Evolutionary conservation across 1,139 yeast genomes (phyloP).

Genomic region (Geotrichum aggregatum): DNA sequence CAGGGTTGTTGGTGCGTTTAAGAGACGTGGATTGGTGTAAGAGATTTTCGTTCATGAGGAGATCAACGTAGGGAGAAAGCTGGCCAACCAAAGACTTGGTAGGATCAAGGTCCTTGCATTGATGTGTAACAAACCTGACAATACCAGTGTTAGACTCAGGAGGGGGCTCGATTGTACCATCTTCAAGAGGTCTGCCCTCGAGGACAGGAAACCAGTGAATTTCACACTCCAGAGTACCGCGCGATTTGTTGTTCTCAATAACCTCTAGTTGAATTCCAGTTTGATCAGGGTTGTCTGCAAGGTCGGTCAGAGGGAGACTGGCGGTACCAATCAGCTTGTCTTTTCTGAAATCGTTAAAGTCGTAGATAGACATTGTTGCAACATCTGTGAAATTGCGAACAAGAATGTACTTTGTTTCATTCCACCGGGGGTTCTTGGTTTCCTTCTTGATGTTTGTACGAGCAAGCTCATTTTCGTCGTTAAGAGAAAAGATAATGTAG

Average conservation of each 20-base stretch:
- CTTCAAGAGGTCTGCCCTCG: constrained; percentile 69
- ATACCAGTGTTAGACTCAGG: constrained; percentile 94
- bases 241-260: constrained; percentile 69
- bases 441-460: constrained; percentile 63
- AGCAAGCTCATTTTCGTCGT: constrained; percentile 52
- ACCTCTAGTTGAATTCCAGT: constrained; percentile 54
- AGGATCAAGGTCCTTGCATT: constrained; percentile 66
- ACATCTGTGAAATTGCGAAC: constrained; percentile 78
- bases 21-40: constrained; percentile 54
- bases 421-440: constrained; percentile 73
- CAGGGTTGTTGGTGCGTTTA: constrained; percentile 63
- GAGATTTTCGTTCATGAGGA: constrained; percentile 58
- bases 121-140: constrained; percentile 63
- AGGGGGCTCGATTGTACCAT: constrained; percentile 81
- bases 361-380: constrained; percentile 61
- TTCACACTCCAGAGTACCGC: constrained; percentile 70
- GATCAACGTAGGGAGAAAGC: constrained; percentile 63
- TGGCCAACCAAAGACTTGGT: constrained; percentile 63
- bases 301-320: constrained; percentile 64
- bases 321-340: constrained; percentile 78
- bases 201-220: constrained; percentile 75
- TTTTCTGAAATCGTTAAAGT: constrained; percentile 71
- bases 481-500: constrained; percentile 56
- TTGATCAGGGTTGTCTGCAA: constrained; percentile 54
- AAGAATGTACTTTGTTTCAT: constrained; percentile 71